Evolutionary conservation across 169 alveolate genomes (phyloP).

Genomic region (Plasmodium adleri): DNA sequence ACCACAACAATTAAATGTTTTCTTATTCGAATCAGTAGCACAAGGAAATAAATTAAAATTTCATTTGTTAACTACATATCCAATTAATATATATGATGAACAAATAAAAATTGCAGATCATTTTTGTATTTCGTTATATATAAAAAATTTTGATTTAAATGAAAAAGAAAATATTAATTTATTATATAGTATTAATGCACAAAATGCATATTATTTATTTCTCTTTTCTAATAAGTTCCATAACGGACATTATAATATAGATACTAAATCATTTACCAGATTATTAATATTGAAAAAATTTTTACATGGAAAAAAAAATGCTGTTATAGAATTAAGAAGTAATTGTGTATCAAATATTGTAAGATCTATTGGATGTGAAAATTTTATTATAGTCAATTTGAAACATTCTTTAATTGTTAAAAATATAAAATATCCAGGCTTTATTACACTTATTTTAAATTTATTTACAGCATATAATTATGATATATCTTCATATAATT

Average conservation of each 20-base stretch:
- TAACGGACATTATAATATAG: constrained; percentile 57
- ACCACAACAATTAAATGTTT: constrained; percentile 82
- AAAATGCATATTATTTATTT: constrained; percentile 66
- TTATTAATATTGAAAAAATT: constrained; percentile 60
- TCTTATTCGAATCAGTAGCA: constrained; percentile 76
- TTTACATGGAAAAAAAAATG: constrained; percentile 65
- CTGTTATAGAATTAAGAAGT: constrained; percentile 62
- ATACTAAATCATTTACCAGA: constrained; percentile 71
- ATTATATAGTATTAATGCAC: constrained; percentile 64
- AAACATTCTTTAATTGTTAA: constrained; percentile 70
- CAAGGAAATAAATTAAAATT: constrained; percentile 72
- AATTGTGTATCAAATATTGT: constrained; percentile 61
- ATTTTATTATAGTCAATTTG: constrained; percentile 56
- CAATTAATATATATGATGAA: constrained; percentile 48
- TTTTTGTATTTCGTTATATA: constrained; percentile 57
- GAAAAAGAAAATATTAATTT: constrained; percentile 63
- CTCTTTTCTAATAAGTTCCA: constrained; percentile 44
- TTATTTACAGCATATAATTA: constrained; percentile 65
- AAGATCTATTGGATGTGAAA: constrained; percentile 65
- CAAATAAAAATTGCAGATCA: constrained; percentile 60
- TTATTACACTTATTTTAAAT: constrained; percentile 50
- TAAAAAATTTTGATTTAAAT: constrained; percentile 60
- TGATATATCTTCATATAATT: constrained; percentile 12
- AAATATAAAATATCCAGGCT: constrained; percentile 54
- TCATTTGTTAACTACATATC: constrained; percentile 68